Evolutionary conservation across 352 stramenopile species (phyloP).

Genomic region (Globisporangium okanoganense): DNA sequence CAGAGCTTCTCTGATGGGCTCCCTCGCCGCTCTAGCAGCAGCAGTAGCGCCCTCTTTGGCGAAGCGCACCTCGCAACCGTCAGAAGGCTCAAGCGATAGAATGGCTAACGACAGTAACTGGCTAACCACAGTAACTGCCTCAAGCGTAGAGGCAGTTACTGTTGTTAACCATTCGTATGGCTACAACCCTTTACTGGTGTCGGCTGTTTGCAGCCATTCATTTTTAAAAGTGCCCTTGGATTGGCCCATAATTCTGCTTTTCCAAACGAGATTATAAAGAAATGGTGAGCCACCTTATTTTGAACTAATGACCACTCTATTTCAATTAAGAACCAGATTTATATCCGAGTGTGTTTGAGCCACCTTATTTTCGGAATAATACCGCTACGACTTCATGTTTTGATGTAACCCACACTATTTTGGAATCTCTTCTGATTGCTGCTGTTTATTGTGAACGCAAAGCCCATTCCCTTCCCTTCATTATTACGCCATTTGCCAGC

Average conservation of each 20-base stretch:
- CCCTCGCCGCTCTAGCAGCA: neutral
- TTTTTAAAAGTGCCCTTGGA: neutral
- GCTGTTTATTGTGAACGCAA: neutral
- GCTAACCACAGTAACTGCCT: too few species aligned
- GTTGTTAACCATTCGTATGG: too few species aligned
- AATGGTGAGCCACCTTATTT: neutral
- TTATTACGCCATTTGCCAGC: conserved; percentile 3
- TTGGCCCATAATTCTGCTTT: neutral
- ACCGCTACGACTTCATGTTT: neutral
- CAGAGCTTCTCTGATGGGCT: neutral
- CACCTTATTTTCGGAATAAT: neutral
- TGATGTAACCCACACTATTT: neutral
- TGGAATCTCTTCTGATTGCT: neutral
- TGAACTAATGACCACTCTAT: neutral
- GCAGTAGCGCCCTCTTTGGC: conserved; percentile 11
- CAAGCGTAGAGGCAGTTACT: too few species aligned
- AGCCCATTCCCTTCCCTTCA: neutral
- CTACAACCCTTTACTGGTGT: neutral
- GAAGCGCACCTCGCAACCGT: conserved; percentile 31
- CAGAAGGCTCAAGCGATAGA: conserved; percentile 22
- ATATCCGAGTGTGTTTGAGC: neutral
- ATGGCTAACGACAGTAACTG: too few species aligned
- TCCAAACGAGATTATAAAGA: too few species aligned
- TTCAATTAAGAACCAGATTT: neutral
- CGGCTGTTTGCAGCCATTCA: neutral